A percentile compares a stretch with the other conserved stretches of the same genome.
Evolutionary conservation across 441 rosid species (phyloP).

Genomic region (Populus hybrid): DNA sequence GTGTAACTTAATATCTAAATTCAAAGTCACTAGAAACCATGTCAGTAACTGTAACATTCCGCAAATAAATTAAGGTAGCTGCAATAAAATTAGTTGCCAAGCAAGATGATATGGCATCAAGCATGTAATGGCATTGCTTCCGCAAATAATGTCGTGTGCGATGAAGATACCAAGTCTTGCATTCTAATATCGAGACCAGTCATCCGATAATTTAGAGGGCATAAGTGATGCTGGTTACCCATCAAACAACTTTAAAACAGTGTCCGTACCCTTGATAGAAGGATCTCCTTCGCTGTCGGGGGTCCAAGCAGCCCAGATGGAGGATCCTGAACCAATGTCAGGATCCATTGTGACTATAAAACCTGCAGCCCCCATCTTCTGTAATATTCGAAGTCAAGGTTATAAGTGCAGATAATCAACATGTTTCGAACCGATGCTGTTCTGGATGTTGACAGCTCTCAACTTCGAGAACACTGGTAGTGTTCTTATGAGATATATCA

Average conservation of each 20-base stretch:
- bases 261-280: slow-evolving; percentile 33
- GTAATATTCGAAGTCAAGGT: slow-evolving; percentile 36
- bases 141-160: background rate
- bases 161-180: too few species aligned
- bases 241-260: background rate
- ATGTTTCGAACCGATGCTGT: slow-evolving; percentile 28
- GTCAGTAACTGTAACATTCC: too few species aligned
- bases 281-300: slow-evolving; percentile 63
- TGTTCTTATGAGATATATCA: slow-evolving; percentile 38
- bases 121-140: background rate
- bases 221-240: background rate
- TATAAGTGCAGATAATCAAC: slow-evolving; percentile 47
- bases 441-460: slow-evolving; percentile 46
- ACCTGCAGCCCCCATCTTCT: slow-evolving; percentile 45
- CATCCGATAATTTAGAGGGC: background rate
- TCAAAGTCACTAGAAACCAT: too few species aligned
- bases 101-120: too few species aligned
- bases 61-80: too few species aligned
- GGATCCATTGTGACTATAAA: slow-evolving; percentile 48
- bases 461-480: slow-evolving; percentile 23
- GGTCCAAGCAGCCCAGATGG: slow-evolving; percentile 96
- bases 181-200: too few species aligned
- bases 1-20: too few species aligned
- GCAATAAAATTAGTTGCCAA: too few species aligned
- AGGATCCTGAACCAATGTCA: slow-evolving; percentile 60